These are phyloP conservation scores for Hypoxylon sp. DNA, from an alignment of 2,329 filamentous ascomycete genomes.

Conservation along the genomic window DNA sequence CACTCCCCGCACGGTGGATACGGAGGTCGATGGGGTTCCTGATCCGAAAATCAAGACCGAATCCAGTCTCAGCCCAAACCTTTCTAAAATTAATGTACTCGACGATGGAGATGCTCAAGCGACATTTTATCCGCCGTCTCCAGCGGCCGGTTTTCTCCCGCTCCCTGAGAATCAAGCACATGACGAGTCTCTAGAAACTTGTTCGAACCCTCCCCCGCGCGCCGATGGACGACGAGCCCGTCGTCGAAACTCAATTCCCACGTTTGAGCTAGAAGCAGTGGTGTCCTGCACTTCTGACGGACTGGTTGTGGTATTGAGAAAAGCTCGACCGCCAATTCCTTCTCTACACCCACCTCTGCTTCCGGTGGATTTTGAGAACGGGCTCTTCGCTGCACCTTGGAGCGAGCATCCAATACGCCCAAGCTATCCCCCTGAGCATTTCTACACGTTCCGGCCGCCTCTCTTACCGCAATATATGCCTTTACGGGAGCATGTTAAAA, in stretches of 20 bases:
- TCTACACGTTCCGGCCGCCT: constrained; percentile 59
- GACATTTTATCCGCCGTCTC: constrained; percentile 1
- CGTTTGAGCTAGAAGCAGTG: constrained; percentile 86
- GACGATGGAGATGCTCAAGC: constrained; percentile 8
- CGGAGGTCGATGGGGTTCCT: constrained; percentile 51
- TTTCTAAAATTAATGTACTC: constrained; percentile 49
- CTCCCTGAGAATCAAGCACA: constrained; percentile 43
- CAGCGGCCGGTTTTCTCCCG: constrained; percentile 10
- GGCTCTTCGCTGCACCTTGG: constrained; percentile 85
- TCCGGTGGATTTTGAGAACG: constrained; percentile 65
- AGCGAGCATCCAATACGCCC: constrained; percentile 72
- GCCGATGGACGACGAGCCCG: constrained; percentile 30
- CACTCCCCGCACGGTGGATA: constrained; percentile 62
- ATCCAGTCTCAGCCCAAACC: constrained; percentile 47
- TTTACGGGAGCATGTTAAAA: constrained; percentile 58
- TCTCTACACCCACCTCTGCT: constrained; percentile 62
- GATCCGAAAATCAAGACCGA: constrained; percentile 54
- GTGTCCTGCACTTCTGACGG: constrained; percentile 92
- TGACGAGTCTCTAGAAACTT: constrained; percentile 37
- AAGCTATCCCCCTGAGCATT: constrained; percentile 56
- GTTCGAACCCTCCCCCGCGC: constrained; percentile 10
- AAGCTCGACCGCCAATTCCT: constrained; percentile 77
- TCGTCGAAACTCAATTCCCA: constrained; percentile 52
- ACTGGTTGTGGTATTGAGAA: constrained; percentile 82
- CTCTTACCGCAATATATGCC: constrained; percentile 60